Evolutionary conservation across 768 basidiomycete species (phyloP).

Genomic region (Pisolithus sp.): DNA sequence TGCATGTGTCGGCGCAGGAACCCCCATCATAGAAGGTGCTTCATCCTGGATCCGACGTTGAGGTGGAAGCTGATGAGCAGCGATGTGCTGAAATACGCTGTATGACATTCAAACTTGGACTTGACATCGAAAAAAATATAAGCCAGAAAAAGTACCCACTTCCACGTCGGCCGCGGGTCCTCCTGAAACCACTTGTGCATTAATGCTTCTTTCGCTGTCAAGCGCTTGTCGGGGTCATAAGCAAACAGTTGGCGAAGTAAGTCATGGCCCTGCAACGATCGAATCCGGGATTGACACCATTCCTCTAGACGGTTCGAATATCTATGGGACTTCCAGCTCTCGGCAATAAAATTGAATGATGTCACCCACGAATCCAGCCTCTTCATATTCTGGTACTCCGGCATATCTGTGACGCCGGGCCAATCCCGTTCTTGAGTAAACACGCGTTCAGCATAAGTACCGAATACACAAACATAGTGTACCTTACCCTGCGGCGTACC

Average conservation of each 20-base stretch:
- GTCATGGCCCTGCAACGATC: constrained; percentile 62
- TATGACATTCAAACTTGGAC: neutral
- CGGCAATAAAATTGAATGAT: neutral
- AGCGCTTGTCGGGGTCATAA: constrained; percentile 83
- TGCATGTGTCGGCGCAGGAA: constrained; percentile 41
- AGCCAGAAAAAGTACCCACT: constrained; percentile 67
- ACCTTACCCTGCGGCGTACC: constrained; percentile 75
- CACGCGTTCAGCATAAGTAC: neutral
- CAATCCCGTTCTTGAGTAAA: constrained; percentile 68
- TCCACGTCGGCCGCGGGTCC: constrained; percentile 77
- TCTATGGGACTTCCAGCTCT: constrained; percentile 29
- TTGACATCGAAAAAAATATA: neutral
- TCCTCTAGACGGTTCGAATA: constrained; percentile 56
- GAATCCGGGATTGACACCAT: constrained; percentile 71
- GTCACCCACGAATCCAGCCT: constrained; percentile 62
- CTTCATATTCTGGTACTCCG: constrained; percentile 80
- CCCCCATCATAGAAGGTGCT: constrained; percentile 77
- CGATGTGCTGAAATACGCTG: constrained; percentile 71
- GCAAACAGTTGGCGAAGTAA: constrained; percentile 81
- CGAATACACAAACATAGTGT: constrained; percentile 1
- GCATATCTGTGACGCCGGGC: constrained; percentile 81
- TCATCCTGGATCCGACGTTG: constrained; percentile 89
- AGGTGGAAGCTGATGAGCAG: constrained; percentile 68
- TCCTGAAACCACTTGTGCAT: constrained; percentile 89
- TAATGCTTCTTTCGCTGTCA: constrained; percentile 78